Base-by-base conservation (phyloP, 2,329 filamentous ascomycete species). In the Pyrenochaeta sp. region DNA sequence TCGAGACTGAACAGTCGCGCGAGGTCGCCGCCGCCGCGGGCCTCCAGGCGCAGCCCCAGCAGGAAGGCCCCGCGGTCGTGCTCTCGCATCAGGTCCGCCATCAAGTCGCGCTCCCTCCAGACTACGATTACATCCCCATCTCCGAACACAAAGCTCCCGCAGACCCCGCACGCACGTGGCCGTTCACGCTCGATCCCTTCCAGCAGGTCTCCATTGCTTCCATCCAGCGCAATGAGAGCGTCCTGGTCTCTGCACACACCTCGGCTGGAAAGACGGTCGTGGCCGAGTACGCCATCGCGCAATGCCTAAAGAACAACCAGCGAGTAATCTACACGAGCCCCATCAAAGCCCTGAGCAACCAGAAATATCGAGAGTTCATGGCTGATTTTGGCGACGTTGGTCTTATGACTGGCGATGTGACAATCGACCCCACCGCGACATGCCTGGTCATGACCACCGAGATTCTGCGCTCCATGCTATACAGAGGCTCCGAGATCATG, bases 391-490 rank as follows among this genome's bases (percentile, higher is more conserved):
- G 92, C 46, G 94, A 99, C 68, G 93, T 96, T 37, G 94, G 94
- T 45, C 80, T 99, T 50, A 97, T 99, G 93, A 99, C 94, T 4
- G 94, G 94, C 65, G 94, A 99, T 81, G 93, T 97, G 53, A 99
- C 94, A 17, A 99, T 99, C 74, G 99, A 99, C 71, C 95, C 95
- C 3, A 97, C 94, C 3, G 94, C 94, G 10, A 97, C 92, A 48
- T 99, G 94, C 71, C 78, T 99, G 45, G 94, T 99, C 64, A 99
- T 99, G 94, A 99, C 94, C 1, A 99, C 94, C 0, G 94, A 99
- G 77, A 99, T 99, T 90, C 74, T 99, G 68, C 88, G 94, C 35
- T 97, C 93, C 13, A 99, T 99, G 94, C 72, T 99, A 74, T 99
- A 99, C 73, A 84, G 94, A 58, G 94, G 94, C 48, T 97, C 94